Base-by-base conservation (phyloP, 2,329 filamentous ascomycete species). In the Plenodomus biglobosus region DNA sequence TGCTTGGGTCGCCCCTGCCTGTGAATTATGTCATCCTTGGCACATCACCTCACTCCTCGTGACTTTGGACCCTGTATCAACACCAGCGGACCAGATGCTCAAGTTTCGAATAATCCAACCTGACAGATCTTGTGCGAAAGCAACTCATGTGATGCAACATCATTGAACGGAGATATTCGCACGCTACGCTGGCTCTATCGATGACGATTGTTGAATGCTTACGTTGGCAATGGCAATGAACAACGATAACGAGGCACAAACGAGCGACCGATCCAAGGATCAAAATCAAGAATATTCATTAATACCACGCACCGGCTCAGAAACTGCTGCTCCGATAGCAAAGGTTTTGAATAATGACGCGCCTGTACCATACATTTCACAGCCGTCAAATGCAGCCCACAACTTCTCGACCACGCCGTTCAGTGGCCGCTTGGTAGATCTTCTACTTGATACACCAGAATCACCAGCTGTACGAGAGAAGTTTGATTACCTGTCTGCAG, bases 281-380 rank as follows among this genome's bases (percentile, higher is more conserved):
- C 27, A 32, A 7, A 32, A 32, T 15, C 27, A 32, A 8, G 27
- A 32, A 32, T 11, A 32, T 11, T 11, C 27, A 8, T 32, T 11
- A 10, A 15, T 15, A 32, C 13, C 6, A 32, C 27, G 27, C 13
- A 32, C 27, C 15, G 27, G 27, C 27, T 16, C 16, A 18, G 18
- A 20, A 18, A 37, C 35, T 18, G 35, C 62, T 36, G 68, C 66
- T 3, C 70, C 71, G 1, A 62, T 73, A 35, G 68, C 67, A 24
- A 65, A 64, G 44, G 69, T 72, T 2, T 45, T 69, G 32, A 71
- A 73, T 43, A 51, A 65, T 24, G 64, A 65, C 15, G 45, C 35
- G 2, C 46, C 52, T 15, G 41, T 55, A 19, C 53, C 54, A 4
- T 44, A 37, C 13, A 37, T 21, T 2, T 18, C 52, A n/a, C 60